Percentiles rank a stretch among this genome's conserved stretches.
These are phyloP conservation scores for Hypoxylon subgilvum DNA, from an alignment of 495 filamentous ascomycete genomes.

Conservation along the genomic window DNA sequence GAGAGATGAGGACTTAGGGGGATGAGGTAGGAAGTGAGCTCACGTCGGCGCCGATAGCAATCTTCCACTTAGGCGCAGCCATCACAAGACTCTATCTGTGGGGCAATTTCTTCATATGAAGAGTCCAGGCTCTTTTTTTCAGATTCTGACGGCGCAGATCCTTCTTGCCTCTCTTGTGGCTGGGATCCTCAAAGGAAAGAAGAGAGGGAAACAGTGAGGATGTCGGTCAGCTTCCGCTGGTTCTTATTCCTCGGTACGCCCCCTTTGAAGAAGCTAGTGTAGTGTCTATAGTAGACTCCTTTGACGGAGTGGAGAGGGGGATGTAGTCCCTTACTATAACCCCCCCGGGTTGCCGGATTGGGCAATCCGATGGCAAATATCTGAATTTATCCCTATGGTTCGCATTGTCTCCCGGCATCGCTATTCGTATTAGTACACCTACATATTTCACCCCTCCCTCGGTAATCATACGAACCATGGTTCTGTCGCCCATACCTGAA, in stretches of 20 bases:
- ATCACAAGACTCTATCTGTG: conserved; percentile 25
- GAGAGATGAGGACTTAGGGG: no score
- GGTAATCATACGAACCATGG: conserved; percentile 28
- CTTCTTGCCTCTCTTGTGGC: not conserved
- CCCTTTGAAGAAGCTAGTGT: no score
- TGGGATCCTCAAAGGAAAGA: conserved; percentile 9
- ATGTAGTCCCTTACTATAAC: conserved; percentile 17
- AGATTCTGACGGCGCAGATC: no score
- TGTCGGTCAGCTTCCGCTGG: no score
- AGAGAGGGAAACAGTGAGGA: no score
- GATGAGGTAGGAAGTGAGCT: conserved; percentile 37
- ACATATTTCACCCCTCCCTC: conserved; percentile 27
- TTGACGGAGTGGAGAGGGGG: conserved; percentile 17
- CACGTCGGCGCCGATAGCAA: conserved; percentile 56
- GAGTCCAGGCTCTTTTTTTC: conserved; percentile 2
- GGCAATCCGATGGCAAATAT: conserved; percentile 42
- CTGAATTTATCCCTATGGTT: conserved; percentile 26
- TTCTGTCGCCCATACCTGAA: conserved; percentile 16
- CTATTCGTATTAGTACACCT: conserved; percentile 16
- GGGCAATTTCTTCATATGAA: not conserved
- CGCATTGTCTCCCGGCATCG: conserved; percentile 25
- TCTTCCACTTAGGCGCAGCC: conserved; percentile 53
- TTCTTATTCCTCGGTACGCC: no score
- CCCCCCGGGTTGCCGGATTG: conserved; percentile 30
- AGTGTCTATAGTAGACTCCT: no score